These are phyloP conservation scores for Ricinus communis DNA, from an alignment of 345 rosid genomes.

Conservation along the genomic window DNA sequence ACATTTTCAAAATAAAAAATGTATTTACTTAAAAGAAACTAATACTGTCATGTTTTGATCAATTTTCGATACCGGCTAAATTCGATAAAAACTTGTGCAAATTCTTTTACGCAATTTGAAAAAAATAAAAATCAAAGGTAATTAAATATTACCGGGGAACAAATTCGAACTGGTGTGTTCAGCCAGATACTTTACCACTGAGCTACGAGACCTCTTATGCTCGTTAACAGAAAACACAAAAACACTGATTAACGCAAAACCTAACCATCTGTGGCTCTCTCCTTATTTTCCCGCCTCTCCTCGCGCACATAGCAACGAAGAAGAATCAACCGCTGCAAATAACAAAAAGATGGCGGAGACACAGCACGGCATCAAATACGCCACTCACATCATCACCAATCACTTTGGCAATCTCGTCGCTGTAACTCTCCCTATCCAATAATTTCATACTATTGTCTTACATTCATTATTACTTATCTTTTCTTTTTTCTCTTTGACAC, in stretches of 20 bases:
- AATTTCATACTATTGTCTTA: background rate
- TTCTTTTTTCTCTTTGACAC: background rate
- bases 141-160: background rate
- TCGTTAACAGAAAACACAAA: too few species aligned
- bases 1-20: too few species aligned
- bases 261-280: too few species aligned
- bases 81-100: too few species aligned
- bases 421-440: conserved; percentile 36
- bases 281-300: too few species aligned
- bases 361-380: conserved; percentile 61
- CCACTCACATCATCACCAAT: conserved; percentile 63
- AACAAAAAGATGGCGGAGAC: conserved; percentile 32
- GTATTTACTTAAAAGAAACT: too few species aligned
- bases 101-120: too few species aligned
- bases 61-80: too few species aligned
- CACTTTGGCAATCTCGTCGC: conserved; percentile 81
- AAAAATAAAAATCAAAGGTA: too few species aligned
- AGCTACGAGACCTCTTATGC: conserved; percentile 11
- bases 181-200: conserved; percentile 36
- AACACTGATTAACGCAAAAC: too few species aligned
- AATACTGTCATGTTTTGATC: too few species aligned
- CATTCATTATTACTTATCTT: background rate
- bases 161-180: conserved; percentile 36
- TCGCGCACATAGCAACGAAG: background rate
- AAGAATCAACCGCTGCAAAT: background rate